Conservation (phyloP, 441 rosid genomes). For the Geranium incanum region DNA sequence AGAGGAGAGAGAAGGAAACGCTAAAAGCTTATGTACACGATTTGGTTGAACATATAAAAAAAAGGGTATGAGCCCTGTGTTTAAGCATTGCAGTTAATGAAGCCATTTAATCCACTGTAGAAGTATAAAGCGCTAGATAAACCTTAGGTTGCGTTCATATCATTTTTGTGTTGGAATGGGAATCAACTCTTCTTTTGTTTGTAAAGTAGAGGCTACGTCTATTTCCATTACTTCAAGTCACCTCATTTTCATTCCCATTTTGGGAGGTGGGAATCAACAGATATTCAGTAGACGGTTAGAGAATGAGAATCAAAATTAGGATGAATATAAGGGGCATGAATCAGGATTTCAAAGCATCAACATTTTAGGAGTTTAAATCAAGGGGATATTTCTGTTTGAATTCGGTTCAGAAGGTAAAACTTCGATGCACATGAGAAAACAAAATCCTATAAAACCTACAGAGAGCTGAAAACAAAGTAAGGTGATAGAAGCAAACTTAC, state of each 20-base stretch:
- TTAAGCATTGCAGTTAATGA: no score
- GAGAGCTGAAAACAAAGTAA: neutral
- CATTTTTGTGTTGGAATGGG: neutral
- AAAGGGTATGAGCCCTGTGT: no score
- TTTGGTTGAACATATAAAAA: neutral
- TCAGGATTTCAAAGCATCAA: no score
- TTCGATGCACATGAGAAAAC: neutral
- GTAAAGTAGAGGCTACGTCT: neutral
- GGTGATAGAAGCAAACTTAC: constrained; percentile 41
- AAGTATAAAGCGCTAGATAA: no score
- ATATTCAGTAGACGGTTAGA: neutral
- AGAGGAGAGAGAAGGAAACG: no score
- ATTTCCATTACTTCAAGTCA: neutral
- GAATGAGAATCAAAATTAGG: neutral
- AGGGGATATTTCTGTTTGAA: neutral
- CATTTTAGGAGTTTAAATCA: neutral
- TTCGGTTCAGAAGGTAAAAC: neutral
- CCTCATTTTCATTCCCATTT: neutral
- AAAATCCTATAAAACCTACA: neutral
- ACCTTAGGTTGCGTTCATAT: neutral
- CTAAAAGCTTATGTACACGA: neutral
- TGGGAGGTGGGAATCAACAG: neutral
- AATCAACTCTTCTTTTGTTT: neutral
- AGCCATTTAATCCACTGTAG: no score
- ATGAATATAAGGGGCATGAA: no score